phyloP scores from a whole-genome alignment of 2,329 filamentous ascomycete species.

The Alternaria incomplexa region DNA sequence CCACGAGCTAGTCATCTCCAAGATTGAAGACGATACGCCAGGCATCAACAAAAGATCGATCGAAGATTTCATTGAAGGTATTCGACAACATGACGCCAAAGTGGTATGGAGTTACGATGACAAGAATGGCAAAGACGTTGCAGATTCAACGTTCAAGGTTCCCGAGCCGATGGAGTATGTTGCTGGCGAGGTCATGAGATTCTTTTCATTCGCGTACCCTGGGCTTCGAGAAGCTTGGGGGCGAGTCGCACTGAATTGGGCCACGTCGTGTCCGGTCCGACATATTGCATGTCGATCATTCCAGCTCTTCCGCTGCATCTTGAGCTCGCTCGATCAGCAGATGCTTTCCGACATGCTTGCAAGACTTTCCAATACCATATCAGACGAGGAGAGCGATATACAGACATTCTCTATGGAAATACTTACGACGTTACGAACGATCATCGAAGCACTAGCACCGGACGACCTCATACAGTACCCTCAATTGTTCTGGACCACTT shows the following conservation, averaged over 20 bases:
- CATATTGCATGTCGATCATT: constrained; percentile 97
- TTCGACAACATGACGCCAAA: constrained; percentile 80
- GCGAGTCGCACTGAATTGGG: constrained; percentile 89
- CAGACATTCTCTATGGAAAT: constrained; percentile 99
- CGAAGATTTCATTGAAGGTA: constrained; percentile 84
- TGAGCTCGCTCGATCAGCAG: constrained; percentile 85
- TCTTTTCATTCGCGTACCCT: constrained; percentile 84
- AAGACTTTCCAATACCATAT: constrained; percentile 93
- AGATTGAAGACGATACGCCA: constrained; percentile 71
- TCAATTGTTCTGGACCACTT: constrained; percentile 97
- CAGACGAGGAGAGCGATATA: constrained; percentile 90
- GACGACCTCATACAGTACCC: constrained; percentile 86
- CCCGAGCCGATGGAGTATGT: constrained; percentile 87
- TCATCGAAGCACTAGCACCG: constrained; percentile 83
- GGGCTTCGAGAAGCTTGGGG: constrained; percentile 91
- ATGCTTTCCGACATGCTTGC: constrained; percentile 99
- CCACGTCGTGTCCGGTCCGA: constrained; percentile 92
- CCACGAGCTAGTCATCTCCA: constrained; percentile 88
- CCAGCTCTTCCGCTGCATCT: constrained; percentile 93
- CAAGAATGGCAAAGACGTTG: constrained; percentile 73
- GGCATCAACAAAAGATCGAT: constrained; percentile 74
- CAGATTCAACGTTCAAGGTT: constrained; percentile 78
- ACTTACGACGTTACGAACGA: constrained; percentile 87
- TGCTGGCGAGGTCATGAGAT: constrained; percentile 79
- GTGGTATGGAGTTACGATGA: constrained; percentile 97